Evolutionary conservation across 768 basidiomycete species (phyloP).

Genomic region (Russula sp.): DNA sequence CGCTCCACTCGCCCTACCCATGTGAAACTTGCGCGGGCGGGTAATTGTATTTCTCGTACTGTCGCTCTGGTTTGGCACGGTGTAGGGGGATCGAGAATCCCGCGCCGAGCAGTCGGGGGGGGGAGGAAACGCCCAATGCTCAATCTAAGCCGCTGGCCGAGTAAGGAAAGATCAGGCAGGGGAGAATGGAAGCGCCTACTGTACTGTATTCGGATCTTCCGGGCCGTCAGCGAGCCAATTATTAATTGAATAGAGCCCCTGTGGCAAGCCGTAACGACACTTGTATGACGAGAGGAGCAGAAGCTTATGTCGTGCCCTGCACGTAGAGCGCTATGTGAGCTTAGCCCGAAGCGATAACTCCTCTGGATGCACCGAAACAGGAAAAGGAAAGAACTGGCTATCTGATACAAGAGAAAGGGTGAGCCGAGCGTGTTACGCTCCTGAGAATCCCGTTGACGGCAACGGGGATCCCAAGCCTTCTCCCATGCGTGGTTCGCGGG

Average conservation of each 20-base stretch:
- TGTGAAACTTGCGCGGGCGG: neutral
- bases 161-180: slow-evolving; percentile 17
- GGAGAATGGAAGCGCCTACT: slow-evolving; percentile 6
- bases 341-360: neutral
- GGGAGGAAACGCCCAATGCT: neutral
- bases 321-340: neutral
- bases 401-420: neutral
- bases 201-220: neutral
- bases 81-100: slow-evolving; percentile 1
- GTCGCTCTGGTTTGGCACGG: neutral
- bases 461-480: slow-evolving; percentile 17
- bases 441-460: slow-evolving; percentile 4
- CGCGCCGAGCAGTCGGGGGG: neutral
- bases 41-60: slow-evolving; percentile 1
- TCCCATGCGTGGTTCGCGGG: slow-evolving; percentile 18
- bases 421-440: neutral
- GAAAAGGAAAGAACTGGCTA: neutral
- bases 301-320: neutral
- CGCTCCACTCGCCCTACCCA: neutral
- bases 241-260: neutral
- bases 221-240: slow-evolving; percentile 4
- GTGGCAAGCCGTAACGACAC: neutral
- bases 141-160: slow-evolving; percentile 12
- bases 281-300: neutral
- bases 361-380: neutral